These are phyloP conservation scores for Penicillium sp. DNA, from an alignment of 2,329 filamentous ascomycete species.

Conservation along the genomic window DNA sequence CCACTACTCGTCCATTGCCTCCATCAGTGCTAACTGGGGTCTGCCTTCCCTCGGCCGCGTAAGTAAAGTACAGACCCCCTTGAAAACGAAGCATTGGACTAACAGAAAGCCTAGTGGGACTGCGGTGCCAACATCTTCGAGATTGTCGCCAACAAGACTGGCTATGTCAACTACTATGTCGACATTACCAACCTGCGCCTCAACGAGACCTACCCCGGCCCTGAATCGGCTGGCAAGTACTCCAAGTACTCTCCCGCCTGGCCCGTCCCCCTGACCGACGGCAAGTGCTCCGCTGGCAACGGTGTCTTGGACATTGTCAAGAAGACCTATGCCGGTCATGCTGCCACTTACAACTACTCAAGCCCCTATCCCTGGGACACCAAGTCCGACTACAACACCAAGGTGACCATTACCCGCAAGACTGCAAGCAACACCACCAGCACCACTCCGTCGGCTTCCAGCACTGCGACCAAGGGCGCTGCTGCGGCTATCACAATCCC, in stretches of 20 bases:
- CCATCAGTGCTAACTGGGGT: slow-evolving; percentile 73
- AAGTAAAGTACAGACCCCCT: not conserved
- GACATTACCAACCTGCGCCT: slow-evolving; percentile 53
- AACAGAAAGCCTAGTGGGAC: slow-evolving; percentile 50
- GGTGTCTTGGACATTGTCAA: slow-evolving; percentile 42
- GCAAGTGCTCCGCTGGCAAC: slow-evolving; percentile 44
- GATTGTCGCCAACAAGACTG: slow-evolving; percentile 65
- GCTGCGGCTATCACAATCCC: slow-evolving; percentile 20
- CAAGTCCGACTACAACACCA: slow-evolving; percentile 29
- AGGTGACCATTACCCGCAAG: slow-evolving; percentile 38
- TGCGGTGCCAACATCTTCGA: slow-evolving; percentile 73
- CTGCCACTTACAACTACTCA: slow-evolving; percentile 43
- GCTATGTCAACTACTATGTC: slow-evolving; percentile 57
- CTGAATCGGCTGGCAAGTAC: slow-evolving; percentile 35
- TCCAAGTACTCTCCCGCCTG: slow-evolving; percentile 37
- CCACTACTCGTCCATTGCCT: slow-evolving; percentile 73
- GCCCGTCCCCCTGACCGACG: slow-evolving; percentile 41
- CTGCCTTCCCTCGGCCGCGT: slow-evolving; percentile 69
- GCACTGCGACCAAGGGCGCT: slow-evolving; percentile 21
- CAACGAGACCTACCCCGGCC: slow-evolving; percentile 62
- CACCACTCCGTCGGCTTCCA: slow-evolving; percentile 20
- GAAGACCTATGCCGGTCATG: slow-evolving; percentile 36
- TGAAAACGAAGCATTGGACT: not conserved
- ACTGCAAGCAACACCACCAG: slow-evolving; percentile 11
- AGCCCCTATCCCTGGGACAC: slow-evolving; percentile 35